These are phyloP conservation scores for Spathaspora boniae DNA, from an alignment of 805 yeast genomes.

Conservation along the genomic window DNA sequence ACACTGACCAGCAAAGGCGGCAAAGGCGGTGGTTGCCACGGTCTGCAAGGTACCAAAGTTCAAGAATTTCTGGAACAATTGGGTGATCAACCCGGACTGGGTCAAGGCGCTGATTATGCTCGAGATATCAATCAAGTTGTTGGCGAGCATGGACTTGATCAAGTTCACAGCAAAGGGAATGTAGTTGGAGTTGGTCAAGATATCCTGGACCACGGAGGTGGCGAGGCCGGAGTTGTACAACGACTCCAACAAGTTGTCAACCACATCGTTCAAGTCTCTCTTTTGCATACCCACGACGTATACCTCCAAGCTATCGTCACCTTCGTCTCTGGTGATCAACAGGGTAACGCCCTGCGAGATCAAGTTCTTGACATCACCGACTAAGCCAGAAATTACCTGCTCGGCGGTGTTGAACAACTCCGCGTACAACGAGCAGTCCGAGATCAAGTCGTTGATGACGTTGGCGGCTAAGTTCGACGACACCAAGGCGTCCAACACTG, in stretches of 20 bases:
- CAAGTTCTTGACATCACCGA: conserved; percentile 20
- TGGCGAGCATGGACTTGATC: conserved; percentile 25
- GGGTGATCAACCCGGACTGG: conserved; percentile 29
- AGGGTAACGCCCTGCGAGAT: conserved; percentile 16
- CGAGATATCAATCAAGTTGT: conserved; percentile 25
- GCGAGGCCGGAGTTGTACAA: conserved; percentile 42
- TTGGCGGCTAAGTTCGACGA: conserved; percentile 32
- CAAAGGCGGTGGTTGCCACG: conserved; percentile 33
- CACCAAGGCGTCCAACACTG: conserved; percentile 34
- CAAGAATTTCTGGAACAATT: conserved; percentile 32
- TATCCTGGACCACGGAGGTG: conserved; percentile 33
- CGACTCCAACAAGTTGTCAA: conserved; percentile 37
- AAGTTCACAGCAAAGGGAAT: conserved; percentile 35
- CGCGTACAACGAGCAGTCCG: conserved; percentile 37
- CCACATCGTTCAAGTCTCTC: conserved; percentile 23
- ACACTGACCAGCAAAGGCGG: conserved; percentile 36
- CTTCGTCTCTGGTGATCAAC: conserved; percentile 9
- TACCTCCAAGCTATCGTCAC: conserved; percentile 7
- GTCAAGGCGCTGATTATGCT: conserved; percentile 29
- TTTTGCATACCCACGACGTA: conserved; percentile 16
- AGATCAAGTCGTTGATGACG: conserved; percentile 32
- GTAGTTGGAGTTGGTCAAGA: conserved; percentile 35
- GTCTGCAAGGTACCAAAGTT: conserved; percentile 30
- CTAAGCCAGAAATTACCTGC: conserved; percentile 23
- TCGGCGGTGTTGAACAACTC: conserved; percentile 30